These are phyloP conservation scores for Zymoseptoria brevis DNA, from an alignment of 2,329 filamentous ascomycete genomes.

Conservation along the genomic window DNA sequence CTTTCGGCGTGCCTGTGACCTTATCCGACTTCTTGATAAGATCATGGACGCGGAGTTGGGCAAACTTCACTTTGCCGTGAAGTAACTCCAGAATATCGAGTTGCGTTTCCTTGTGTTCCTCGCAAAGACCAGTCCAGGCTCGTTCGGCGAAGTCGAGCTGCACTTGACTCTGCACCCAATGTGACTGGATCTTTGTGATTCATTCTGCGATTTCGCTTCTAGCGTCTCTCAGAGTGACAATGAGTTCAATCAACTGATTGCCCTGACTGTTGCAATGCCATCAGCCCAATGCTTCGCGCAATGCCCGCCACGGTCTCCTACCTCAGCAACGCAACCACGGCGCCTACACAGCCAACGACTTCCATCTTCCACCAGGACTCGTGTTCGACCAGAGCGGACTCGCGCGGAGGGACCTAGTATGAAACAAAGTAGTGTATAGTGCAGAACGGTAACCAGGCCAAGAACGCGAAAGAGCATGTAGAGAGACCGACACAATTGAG, in stretches of 20 bases:
- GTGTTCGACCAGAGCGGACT: too few species aligned
- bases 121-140: neutral
- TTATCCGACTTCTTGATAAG: constrained; percentile 5
- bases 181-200: neutral
- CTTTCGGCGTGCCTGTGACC: neutral
- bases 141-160: neutral
- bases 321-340: neutral
- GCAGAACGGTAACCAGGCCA: too few species aligned
- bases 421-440: too few species aligned
- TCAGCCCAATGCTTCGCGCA: neutral
- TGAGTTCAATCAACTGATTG: constrained; percentile 4
- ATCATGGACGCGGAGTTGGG: constrained; percentile 8
- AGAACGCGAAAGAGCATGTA: too few species aligned
- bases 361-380: too few species aligned
- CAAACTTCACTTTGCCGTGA: constrained; percentile 8
- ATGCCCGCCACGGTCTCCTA: neutral
- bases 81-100: constrained; percentile 10
- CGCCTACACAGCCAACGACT: neutral
- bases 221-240: constrained; percentile 1
- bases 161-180: neutral
- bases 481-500: too few species aligned
- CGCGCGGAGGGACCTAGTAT: too few species aligned
- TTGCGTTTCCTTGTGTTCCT: neutral
- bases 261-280: neutral
- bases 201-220: neutral